Percentiles rank a stretch among this genome's conserved stretches.
Conservation (phyloP, 164 flowering plant species). For the Magnolia changhungtana region DNA sequence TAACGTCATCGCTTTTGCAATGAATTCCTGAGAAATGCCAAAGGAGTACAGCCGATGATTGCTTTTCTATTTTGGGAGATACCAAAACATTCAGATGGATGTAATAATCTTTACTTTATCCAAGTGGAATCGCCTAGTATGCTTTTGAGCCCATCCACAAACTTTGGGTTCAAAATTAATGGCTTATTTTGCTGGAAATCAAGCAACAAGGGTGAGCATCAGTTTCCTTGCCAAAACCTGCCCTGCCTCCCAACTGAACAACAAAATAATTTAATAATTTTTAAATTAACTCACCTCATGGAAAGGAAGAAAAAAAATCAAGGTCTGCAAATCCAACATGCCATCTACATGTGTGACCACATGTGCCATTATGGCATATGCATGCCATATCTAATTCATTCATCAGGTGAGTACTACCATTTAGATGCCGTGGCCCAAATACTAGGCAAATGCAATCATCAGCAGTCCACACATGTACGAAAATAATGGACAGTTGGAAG, state of each 20-base stretch:
- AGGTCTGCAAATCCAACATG: too few relatives aligned
- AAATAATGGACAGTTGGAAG: too few relatives aligned
- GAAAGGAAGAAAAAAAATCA: too few relatives aligned
- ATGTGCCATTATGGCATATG: background rate
- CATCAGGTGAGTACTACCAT: background rate
- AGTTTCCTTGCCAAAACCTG: slow-evolving; percentile 79
- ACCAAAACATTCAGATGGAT: background rate
- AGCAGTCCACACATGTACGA: too few relatives aligned
- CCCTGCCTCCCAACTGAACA: slow-evolving; percentile 93
- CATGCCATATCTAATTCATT: background rate
- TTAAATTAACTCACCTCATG: background rate
- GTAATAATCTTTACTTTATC: slow-evolving; percentile 55
- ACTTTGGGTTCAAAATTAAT: slow-evolving; percentile 63
- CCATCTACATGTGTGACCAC: too few relatives aligned
- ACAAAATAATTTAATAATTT: slow-evolving; percentile 12
- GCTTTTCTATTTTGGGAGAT: slow-evolving; percentile 24
- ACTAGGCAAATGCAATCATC: too few relatives aligned
- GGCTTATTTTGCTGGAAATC: slow-evolving; percentile 81
- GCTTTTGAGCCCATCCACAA: slow-evolving; percentile 69
- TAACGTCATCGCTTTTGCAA: slow-evolving; percentile 81
- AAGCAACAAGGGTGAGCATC: slow-evolving; percentile 78
- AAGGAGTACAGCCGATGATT: background rate
- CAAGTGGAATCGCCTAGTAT: slow-evolving; percentile 63
- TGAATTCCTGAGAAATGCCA: slow-evolving; percentile 59
- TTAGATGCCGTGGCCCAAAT: too few relatives aligned